Conservation (phyloP, 176 grass and related monocot species). For the Puccinellia tenuiflora region DNA sequence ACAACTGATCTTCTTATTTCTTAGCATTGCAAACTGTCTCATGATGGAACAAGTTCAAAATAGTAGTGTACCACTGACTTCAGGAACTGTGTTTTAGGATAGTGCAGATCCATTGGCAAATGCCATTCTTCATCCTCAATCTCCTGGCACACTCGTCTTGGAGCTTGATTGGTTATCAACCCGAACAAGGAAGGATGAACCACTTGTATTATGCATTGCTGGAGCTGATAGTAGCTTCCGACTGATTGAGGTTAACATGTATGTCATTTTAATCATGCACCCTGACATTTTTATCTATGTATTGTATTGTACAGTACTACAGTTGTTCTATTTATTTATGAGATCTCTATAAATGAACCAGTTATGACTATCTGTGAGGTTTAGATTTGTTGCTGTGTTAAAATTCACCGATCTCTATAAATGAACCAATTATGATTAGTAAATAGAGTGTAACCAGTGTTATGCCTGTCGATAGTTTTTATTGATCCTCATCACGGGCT, state of each 20-base stretch:
- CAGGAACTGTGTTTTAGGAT: constrained; percentile 67
- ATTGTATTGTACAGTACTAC: neutral
- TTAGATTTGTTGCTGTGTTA: neutral
- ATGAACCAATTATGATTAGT: neutral
- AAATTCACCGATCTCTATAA: neutral
- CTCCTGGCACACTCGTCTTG: constrained; percentile 94
- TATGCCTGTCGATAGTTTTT: neutral
- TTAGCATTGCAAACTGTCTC: constrained; percentile 18
- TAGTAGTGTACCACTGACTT: constrained; percentile 31
- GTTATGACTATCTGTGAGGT: neutral
- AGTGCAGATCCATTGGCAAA: constrained; percentile 95
- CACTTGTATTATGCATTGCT: constrained; percentile 89
- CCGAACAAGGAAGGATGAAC: constrained; percentile 78
- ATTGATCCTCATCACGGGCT: neutral
- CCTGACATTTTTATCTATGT: neutral
- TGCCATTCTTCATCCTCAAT: constrained; percentile 93
- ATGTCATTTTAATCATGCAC: constrained; percentile 40
- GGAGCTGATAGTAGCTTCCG: constrained; percentile 99
- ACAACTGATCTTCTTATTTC: constrained; percentile 21
- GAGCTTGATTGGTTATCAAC: constrained; percentile 98
- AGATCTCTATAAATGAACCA: constrained; percentile 1
- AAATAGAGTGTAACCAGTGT: neutral
- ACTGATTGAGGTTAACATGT: constrained; percentile 97
- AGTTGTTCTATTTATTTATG: constrained; percentile 17
- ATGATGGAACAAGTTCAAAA: constrained; percentile 16